phyloP scores from a whole-genome alignment of 1,284 basidiomycete genomes.

The Microbotryum lychnidis-dioicae region DNA sequence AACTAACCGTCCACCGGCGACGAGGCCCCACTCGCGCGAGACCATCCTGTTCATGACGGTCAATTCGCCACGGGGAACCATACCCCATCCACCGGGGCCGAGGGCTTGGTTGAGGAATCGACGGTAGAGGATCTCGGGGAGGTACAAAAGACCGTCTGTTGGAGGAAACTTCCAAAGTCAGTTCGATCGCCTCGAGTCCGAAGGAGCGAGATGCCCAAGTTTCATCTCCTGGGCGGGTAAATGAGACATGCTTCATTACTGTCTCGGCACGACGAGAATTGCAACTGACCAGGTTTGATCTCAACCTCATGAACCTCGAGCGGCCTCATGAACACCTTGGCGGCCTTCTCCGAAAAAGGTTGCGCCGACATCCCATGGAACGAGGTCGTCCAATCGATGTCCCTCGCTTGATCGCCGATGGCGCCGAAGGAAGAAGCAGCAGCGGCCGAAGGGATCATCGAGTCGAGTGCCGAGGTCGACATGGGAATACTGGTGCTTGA shows the following conservation, averaged over 20 bases:
- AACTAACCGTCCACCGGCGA: conserved; percentile 77
- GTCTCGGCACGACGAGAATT: background rate
- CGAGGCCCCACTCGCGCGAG: conserved; percentile 86
- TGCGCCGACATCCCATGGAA: conserved; percentile 71
- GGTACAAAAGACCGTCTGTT: conserved; percentile 83
- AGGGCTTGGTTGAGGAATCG: conserved; percentile 88
- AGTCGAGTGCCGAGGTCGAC: background rate
- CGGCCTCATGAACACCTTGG: conserved; percentile 65
- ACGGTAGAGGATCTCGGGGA: conserved; percentile 98
- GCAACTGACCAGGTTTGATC: conserved; percentile 73
- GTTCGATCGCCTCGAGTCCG: background rate
- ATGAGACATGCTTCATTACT: background rate
- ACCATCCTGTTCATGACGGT: conserved; percentile 83
- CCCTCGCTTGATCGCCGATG: background rate
- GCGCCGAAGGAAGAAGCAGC: no score
- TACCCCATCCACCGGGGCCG: conserved; percentile 93
- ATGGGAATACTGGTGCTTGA: background rate
- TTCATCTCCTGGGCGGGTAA: background rate
- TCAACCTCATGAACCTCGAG: conserved; percentile 74
- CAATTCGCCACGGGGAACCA: conserved; percentile 86
- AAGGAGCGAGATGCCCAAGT: background rate
- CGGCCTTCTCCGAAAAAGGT: conserved; percentile 69
- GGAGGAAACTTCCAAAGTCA: background rate
- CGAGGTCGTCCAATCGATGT: conserved; percentile 73
- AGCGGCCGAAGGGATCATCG: background rate